Evolutionary conservation across 257 asterid species (phyloP).

Genomic region (Ligustrum vulgare): DNA sequence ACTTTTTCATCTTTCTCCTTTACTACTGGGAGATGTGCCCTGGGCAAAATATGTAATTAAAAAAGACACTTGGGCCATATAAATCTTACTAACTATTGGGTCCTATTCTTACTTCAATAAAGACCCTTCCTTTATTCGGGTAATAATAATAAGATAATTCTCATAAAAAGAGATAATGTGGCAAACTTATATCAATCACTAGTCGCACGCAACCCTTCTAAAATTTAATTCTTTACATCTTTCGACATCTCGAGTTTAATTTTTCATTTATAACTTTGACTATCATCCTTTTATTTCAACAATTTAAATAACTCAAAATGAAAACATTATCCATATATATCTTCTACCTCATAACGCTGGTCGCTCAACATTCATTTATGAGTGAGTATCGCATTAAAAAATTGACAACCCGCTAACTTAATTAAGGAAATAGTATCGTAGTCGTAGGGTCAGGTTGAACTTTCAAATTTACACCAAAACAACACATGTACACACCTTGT

Average conservation of each 20-base stretch:
- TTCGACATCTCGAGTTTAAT: neutral
- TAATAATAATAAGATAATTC: neutral
- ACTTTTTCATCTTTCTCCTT: too few species aligned
- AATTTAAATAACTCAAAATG: neutral
- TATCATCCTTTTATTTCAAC: neutral
- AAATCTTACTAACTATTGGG: neutral
- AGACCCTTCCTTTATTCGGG: neutral
- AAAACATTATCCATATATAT: neutral
- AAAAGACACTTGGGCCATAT: too few species aligned
- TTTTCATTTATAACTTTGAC: neutral
- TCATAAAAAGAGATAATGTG: neutral
- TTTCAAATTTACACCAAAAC: neutral
- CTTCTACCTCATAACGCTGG: neutral
- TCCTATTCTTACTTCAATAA: neutral
- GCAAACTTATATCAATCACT: neutral
- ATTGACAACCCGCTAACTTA: neutral
- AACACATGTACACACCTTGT: neutral
- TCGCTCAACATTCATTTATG: neutral
- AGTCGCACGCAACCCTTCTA: neutral
- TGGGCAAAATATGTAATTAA: too few species aligned
- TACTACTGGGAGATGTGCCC: too few species aligned
- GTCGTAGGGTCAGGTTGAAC: neutral
- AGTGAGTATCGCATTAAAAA: neutral
- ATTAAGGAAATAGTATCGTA: neutral
- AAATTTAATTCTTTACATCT: neutral